Evolutionary conservation across 805 yeast genomes (phyloP), one percentile per base, ranked within the genome.

Genomic region (Pichia californica): DNA sequence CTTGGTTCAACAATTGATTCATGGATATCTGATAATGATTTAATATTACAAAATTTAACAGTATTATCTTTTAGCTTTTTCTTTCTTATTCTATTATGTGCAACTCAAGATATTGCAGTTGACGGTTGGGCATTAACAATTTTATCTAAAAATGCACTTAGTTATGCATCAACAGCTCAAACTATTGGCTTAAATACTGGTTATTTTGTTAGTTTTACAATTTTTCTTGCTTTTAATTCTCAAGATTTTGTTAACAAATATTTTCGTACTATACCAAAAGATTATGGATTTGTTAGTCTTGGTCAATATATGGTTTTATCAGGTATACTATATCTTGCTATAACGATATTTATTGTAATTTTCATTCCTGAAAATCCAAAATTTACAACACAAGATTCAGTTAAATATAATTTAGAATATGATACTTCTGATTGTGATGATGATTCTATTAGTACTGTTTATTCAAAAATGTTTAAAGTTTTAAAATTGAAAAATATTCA

Each of bases 101-200:
- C 98, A 1, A 91, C 99, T 0, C 99, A 93, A 63, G 99, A 93
- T 60, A 93, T 93, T 44, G 98, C 99, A 0, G 99, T 93, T 19
- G 99, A 93, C 66, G 98, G 99, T 10, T 93, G 99, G 99, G 97
- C 98, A 0, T 67, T 93, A 56, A 93, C 96, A 1, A 79, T 91
- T 31, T 69, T 93, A 41, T 79, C 89, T 15, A 79, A 80, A 21
- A 77, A 76, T 23, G 83, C 94, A 13, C 69, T 93, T 48, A 81
- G 94, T 15, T 93, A 79, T 67, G 98, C 99, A 0, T 86, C 96
- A 5, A 93, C 99, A 0, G 99, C 99, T 0, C 99, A 93, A 64
- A 93, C 99, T 0, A 78, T 93, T 36, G 99, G 99, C 0, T 72
- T 93, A 48, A 93, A 93, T 65, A 74, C 91, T 3, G 99, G 99